Evolutionary conservation across 352 stramenopile species (phyloP).

Genomic region (Peronosclerospora sorghi): DNA sequence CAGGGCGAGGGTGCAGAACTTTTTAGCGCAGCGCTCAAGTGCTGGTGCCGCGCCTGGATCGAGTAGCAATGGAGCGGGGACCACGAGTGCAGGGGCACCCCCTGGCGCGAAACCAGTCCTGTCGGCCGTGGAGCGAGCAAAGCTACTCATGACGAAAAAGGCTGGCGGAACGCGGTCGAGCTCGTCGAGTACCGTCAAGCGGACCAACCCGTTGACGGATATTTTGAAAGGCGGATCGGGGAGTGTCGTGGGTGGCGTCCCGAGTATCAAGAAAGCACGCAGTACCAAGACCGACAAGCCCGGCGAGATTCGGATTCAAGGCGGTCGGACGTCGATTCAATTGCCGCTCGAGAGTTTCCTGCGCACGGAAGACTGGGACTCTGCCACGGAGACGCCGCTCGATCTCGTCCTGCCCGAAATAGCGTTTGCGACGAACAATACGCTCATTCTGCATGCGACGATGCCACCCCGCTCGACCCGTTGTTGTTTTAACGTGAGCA

Average conservation of each 20-base stretch:
- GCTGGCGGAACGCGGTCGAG: conserved; percentile 11
- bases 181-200: conserved; percentile 37
- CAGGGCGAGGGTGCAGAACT: conserved; percentile 52
- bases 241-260: conserved; percentile 50
- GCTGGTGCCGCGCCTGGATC: not conserved
- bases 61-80: conserved; percentile 4
- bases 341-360: conserved; percentile 71
- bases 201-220: conserved; percentile 64
- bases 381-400: conserved; percentile 36
- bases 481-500: conserved; percentile 75
- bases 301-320: conserved; percentile 68
- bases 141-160: conserved; percentile 74
- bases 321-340: conserved; percentile 63
- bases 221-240: conserved; percentile 60
- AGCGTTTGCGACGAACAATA: conserved; percentile 78
- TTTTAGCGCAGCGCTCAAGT: conserved; percentile 42
- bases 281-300: conserved; percentile 63
- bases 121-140: conserved; percentile 60
- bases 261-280: conserved; percentile 48
- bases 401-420: conserved; percentile 63
- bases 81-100: not conserved
- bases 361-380: conserved; percentile 70
- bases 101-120: conserved; percentile 24
- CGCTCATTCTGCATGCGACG: conserved; percentile 70
- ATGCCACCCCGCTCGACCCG: conserved; percentile 46